Evolutionary conservation across 2,329 filamentous ascomycete species (phyloP), one percentile per base, ranked within the genome.

Genomic region (Aureobasidium sp.): DNA sequence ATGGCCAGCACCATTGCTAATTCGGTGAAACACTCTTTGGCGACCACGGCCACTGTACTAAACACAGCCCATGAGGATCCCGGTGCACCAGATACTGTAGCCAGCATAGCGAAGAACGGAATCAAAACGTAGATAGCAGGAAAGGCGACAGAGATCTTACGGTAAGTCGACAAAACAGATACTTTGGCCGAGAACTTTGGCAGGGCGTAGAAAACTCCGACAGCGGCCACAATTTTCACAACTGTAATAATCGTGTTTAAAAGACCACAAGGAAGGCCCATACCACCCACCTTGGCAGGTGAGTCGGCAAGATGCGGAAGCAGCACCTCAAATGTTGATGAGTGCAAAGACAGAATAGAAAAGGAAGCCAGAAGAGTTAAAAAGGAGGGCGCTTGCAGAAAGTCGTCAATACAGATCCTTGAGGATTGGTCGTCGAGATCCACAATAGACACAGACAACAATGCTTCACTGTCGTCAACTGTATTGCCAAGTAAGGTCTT

Each of bases 311-410:
- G 73, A 64, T 79, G 77, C 5, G 77, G 78, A 3, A 80, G 75
- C 5, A 80, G 71, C 26, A 77, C 73, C 62, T 80, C 77, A 63
- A 79, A 84, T 50, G 81, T 82, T 2, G 77, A 79, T 13, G 79
- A 79, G 60, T 82, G 83, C 68, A 80, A 81, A n/a, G 81, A 83
- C 37, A 81, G 79, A 41, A 80, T 79, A 32, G 78, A 82, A 65
- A 78, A 79, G 5, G 79, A 80, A 65, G 78, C 69, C 68, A 82
- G 68, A 36, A 80, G 69, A 64, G 78, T 67, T 63, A 78, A 67
- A 20, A 80, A 70, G 1, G 78, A 79, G 2, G 78, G 78, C 0
- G 78, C 77, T 20, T 74, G 75, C 59, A 80, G 70, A 65, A 79
- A 77, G 52, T 79, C 76, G 47, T 69, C 67, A 63, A 79, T 75